Evolutionary conservation across 768 basidiomycete species (phyloP).

Genomic region (Calocybe cyanea): DNA sequence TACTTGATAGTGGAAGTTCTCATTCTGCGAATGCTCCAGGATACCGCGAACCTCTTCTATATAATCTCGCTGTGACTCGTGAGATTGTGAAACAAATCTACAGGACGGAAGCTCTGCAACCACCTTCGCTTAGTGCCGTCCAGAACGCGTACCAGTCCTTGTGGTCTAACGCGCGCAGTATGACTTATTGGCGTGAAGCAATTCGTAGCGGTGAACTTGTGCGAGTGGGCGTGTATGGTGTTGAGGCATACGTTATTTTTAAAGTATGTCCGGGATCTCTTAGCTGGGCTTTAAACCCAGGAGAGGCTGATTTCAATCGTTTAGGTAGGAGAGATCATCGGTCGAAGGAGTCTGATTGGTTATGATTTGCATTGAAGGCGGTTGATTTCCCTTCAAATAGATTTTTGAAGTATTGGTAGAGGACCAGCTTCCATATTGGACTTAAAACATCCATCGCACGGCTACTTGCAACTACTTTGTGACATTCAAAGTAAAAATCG

Average conservation of each 20-base stretch:
- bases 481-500: no score
- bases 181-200: constrained; percentile 58
- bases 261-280: constrained; percentile 41
- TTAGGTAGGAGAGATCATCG: constrained; percentile 86
- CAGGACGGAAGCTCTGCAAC: constrained; percentile 64
- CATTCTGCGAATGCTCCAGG: constrained; percentile 29
- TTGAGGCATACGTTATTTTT: constrained; percentile 90
- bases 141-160: constrained; percentile 59
- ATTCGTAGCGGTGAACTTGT: constrained; percentile 62
- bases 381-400: no score
- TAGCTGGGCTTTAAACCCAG: not conserved
- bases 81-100: constrained; percentile 78
- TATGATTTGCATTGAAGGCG: constrained; percentile 57
- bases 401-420: no score
- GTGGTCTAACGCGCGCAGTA: constrained; percentile 56
- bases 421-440: no score
- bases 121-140: constrained; percentile 58
- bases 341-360: constrained; percentile 74
- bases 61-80: constrained; percentile 74
- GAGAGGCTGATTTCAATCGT: not conserved
- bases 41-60: constrained; percentile 72
- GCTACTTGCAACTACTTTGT: no score
- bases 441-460: no score
- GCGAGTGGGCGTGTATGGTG: constrained; percentile 66
- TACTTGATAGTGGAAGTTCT: no score